Evolutionary conservation across 305 asterid genomes (phyloP), one percentile per base, ranked within the genome.

Genomic region (Stenogyne calaminthoides): DNA sequence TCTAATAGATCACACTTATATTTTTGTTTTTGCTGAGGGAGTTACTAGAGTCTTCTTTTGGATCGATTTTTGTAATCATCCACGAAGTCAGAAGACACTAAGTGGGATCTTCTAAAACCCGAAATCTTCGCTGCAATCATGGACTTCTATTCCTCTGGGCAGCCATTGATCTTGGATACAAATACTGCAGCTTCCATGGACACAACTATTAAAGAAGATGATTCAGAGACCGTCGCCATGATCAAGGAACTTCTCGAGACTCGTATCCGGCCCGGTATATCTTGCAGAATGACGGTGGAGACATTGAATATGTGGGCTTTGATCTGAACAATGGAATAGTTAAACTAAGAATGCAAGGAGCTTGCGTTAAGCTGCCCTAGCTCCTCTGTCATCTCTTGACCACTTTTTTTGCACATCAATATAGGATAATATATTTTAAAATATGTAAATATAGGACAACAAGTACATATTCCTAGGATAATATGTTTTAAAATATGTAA

Each of bases 281-380:
- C n/a, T n/a, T n/a, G n/a, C 97, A 92, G 80, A 96, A 92, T 64
- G 97, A 92, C 70, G 97, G 96, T 59, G 97, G 97, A 44, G 97
- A 92, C 70, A 92, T 92, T 1, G 91, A 83, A 72, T 90, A 90
- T 39, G 80, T 82, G 0, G 91, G 87, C 29, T 92, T 90, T 16
- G 89, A 90, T 61, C 62, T 78, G 2, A 96, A 88, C 20, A 80
- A 80, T 2, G 96, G 97, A 64, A 76, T 90, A 40, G 97, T 92
- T 63, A 90, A 82, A 76, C 86, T 92, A 72, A 85, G 84, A 78
- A 90, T 92, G 96, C 96, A 92, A 77, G 97, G 97, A 61, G 97
- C 97, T 12, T 92, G 96, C 81, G 90, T 96, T 64, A n/a, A 96
- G 97, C 9, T 92, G 97, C 82, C 97, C 97, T 57, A 92, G 97